Base-by-base conservation (phyloP, 805 yeast genomes). In the Cyberlindnera maclurae region DNA sequence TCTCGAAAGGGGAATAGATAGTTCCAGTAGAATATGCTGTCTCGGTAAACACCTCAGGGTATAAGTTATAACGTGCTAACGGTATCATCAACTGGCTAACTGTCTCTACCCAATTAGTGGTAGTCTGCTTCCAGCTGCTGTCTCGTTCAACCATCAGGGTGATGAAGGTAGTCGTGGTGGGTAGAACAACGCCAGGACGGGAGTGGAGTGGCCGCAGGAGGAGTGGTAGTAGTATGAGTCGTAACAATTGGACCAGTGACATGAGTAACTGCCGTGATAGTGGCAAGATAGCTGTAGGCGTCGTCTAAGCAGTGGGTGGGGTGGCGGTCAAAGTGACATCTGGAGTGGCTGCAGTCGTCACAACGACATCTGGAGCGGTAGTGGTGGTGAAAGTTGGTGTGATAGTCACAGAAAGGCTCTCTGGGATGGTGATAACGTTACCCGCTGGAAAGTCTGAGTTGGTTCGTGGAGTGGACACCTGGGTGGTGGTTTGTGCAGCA, bases 371-470 rank as follows among this genome's bases (percentile, higher is more conserved):
- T 8, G 43, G 28, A n/a, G 20, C 20, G 22, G 42, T 24, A 17
- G 46, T 17, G 7, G 42, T 20, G 12, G 43, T 32, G 26, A 40
- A 18, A 16, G 45, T 17, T 9, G 42, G 22, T 11, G 43, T 32
- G 5, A 46, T 34, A 13, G 51, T 43, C 12, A 38, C 35, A 7
- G 18, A 29, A 9, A 47, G 37, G 2, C 41, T 36, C 3, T 27
- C 35, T 4, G 47, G 29, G 5, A 50, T 51, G 16, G 55, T 51
- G 44, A 51, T 51, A 28, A 42, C n/a, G 9, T 34, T 39, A 4
- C 38, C 34, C 3, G 33, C 31, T 5, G 45, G 44, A 32, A 51
- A 49, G 39, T 49, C 28, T 5, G 55, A 36, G 26, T 51, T 51
- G 8, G 46, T 38, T 28, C 55, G 42, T 18, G 33, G 39, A 10